These are phyloP conservation scores for Miscanthus lutarioriparius DNA, from an alignment of 176 grass and related monocot species.

Conservation along the genomic window DNA sequence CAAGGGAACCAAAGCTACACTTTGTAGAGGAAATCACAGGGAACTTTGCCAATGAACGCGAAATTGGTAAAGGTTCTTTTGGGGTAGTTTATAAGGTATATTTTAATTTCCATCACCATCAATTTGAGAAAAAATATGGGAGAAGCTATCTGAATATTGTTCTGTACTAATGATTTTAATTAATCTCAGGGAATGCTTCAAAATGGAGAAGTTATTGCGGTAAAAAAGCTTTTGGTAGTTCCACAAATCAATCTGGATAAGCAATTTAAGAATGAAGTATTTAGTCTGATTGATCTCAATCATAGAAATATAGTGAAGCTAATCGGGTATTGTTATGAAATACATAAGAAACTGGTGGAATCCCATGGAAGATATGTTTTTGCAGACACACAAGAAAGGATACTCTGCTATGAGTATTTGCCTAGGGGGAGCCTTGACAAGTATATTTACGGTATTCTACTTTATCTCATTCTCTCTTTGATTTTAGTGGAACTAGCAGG, in stretches of 20 bases:
- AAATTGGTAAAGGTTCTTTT: conserved; percentile 27
- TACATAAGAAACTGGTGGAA: background rate
- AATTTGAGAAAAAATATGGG: background rate
- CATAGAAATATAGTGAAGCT: conserved; percentile 30
- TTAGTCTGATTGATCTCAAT: conserved; percentile 3
- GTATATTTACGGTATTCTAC: conserved; percentile 24
- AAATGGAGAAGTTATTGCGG: conserved; percentile 2
- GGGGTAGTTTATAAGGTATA: conserved; percentile 39
- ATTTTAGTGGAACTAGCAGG: background rate
- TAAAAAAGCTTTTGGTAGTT: conserved; percentile 23
- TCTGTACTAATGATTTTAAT: background rate
- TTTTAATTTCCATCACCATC: background rate
- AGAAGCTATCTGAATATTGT: background rate
- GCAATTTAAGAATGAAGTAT: conserved; percentile 16
- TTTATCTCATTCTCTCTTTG: background rate
- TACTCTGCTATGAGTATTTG: conserved; percentile 39
- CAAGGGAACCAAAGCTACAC: background rate
- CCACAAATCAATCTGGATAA: background rate
- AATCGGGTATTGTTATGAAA: conserved; percentile 32
- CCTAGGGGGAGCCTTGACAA: conserved; percentile 29
- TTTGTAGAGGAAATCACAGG: background rate
- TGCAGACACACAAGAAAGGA: background rate
- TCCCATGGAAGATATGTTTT: background rate
- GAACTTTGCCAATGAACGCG: background rate
- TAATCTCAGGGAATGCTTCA: conserved; percentile 17